Conservation (phyloP, 345 rosid genomes). For the Mangifera indica region DNA sequence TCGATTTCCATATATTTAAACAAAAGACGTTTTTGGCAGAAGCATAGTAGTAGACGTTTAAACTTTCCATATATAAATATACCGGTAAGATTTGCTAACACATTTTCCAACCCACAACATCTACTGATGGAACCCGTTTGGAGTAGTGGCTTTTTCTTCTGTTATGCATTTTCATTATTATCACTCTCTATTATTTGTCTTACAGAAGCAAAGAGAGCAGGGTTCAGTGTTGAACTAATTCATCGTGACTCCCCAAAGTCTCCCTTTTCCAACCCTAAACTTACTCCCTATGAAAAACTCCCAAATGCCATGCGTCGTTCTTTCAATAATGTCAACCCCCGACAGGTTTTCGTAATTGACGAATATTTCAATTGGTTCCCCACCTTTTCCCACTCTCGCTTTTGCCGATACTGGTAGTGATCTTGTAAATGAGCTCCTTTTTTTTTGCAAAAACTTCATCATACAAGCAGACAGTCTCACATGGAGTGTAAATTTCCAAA, state of each 20-base stretch:
- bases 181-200: constrained; percentile 9
- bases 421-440: background rate
- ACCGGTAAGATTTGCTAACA: too few species aligned
- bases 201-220: constrained; percentile 5
- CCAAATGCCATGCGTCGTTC: constrained; percentile 23
- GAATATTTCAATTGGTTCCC: constrained; percentile 31
- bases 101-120: too few species aligned
- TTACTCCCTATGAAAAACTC: constrained; percentile 10
- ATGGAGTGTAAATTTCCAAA: background rate
- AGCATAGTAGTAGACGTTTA: too few species aligned
- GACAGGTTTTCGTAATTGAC: constrained; percentile 8
- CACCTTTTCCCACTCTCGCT: constrained; percentile 14
- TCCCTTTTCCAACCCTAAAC: constrained; percentile 22
- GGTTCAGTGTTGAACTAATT: constrained; percentile 32
- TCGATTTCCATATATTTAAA: background rate
- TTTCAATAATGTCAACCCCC: background rate
- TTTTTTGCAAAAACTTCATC: background rate
- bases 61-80: too few species aligned
- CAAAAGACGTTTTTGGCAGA: too few species aligned
- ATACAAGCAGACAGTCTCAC: background rate
- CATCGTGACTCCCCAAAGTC: constrained; percentile 35
- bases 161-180: background rate
- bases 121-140: too few species aligned
- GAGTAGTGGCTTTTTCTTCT: background rate
- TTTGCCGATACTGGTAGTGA: constrained; percentile 29